Conservation (phyloP, 1,139 yeast species). For the Trichomonascaceae sp. region DNA sequence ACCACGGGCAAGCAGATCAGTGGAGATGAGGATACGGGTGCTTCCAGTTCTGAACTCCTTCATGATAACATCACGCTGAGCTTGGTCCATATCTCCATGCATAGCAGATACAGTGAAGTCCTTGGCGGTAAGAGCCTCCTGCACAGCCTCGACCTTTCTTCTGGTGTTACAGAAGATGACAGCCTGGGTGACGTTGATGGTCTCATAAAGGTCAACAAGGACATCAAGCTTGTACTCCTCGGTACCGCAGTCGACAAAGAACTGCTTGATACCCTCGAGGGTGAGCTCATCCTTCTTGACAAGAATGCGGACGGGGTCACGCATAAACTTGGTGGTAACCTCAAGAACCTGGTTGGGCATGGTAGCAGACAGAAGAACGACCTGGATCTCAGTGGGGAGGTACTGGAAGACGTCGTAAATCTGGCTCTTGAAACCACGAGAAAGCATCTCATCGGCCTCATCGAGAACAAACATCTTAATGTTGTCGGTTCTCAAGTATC, state of each 20-base stretch:
- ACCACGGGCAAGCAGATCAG: conserved; percentile 98
- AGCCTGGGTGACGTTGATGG: conserved; percentile 89
- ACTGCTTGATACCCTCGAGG: conserved; percentile 83
- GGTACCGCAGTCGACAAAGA: conserved; percentile 70
- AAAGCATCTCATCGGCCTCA: conserved; percentile 87
- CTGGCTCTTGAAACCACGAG: conserved; percentile 87
- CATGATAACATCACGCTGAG: conserved; percentile 82
- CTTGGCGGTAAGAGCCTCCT: conserved; percentile 61
- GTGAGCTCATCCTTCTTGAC: conserved; percentile 86
- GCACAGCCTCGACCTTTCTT: conserved; percentile 82
- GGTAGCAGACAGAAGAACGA: conserved; percentile 91
- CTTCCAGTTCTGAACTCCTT: conserved; percentile 45
- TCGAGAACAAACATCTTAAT: conserved; percentile 77
- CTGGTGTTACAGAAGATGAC: conserved; percentile 93
- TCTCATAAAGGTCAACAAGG: conserved; percentile 82
- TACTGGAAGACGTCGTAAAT: conserved; percentile 77
- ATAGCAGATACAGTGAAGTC: conserved; percentile 84
- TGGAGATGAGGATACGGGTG: conserved; percentile 75
- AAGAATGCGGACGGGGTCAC: conserved; percentile 79
- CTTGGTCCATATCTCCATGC: conserved; percentile 98
- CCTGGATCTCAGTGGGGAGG: conserved; percentile 74
- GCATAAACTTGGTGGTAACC: conserved; percentile 77
- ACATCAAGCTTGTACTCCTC: conserved; percentile 97
- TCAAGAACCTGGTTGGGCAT: conserved; percentile 74
- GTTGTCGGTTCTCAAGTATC: conserved; percentile 51